Conservation (phyloP, 306 rosid species). For the Inga leiocalycina region DNA sequence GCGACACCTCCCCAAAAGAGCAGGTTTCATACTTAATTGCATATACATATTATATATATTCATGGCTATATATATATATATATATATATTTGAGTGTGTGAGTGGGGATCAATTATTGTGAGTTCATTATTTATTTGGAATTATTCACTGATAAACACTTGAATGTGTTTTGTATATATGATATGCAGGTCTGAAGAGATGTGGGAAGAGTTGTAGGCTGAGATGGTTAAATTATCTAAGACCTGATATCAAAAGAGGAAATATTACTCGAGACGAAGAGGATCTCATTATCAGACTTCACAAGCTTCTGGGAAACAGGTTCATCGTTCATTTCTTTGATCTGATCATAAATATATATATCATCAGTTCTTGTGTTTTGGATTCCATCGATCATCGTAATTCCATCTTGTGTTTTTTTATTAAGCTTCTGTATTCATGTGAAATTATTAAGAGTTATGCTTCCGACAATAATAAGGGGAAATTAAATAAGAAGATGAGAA, state of each 20-base stretch:
- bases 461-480: neutral
- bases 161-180: neutral
- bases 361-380: neutral
- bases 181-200: slow-evolving; percentile 39
- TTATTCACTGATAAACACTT: neutral
- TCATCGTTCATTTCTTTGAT: neutral
- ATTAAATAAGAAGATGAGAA: neutral
- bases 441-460: neutral
- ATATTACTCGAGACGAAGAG: slow-evolving; percentile 34
- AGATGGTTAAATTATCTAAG: slow-evolving; percentile 47
- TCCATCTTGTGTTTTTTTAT: neutral
- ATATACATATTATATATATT: neutral
- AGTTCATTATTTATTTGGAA: neutral
- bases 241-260: slow-evolving; percentile 45
- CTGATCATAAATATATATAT: too few species aligned
- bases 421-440: neutral
- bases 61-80: too few species aligned
- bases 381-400: neutral
- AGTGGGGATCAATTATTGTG: neutral
- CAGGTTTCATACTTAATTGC: slow-evolving; percentile 31
- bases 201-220: slow-evolving; percentile 48
- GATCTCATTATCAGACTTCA: slow-evolving; percentile 45
- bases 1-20: slow-evolving; percentile 52
- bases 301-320: slow-evolving; percentile 43
- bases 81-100: too few species aligned